A percentile compares a stretch with the other conserved stretches of the same genome.
These are phyloP conservation scores for Cyberlindnera lachancei DNA, from an alignment of 805 yeast species.

Conservation along the genomic window DNA sequence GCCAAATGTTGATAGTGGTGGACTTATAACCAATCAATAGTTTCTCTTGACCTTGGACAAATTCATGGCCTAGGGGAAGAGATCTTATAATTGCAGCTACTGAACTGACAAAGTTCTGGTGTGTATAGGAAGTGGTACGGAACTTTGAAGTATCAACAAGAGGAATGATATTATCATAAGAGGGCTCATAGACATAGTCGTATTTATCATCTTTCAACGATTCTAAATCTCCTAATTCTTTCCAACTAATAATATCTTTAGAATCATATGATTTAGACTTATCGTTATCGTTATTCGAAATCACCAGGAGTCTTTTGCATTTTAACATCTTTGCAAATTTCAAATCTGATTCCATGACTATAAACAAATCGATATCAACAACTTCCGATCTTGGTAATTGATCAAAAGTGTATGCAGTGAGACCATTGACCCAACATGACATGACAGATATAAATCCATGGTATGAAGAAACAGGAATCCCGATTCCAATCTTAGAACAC, in stretches of 20 bases:
- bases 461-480: slow-evolving; percentile 21
- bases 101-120: slow-evolving; percentile 45
- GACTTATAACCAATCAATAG: slow-evolving; percentile 24
- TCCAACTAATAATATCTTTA: slow-evolving; percentile 21
- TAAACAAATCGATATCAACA: slow-evolving; percentile 24
- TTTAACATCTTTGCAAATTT: slow-evolving; percentile 19
- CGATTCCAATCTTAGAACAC: slow-evolving; percentile 23
- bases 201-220: slow-evolving; percentile 5
- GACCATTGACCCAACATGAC: slow-evolving; percentile 37
- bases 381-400: slow-evolving; percentile 22
- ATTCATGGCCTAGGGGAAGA: slow-evolving; percentile 30
- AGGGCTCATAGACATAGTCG: slow-evolving; percentile 24
- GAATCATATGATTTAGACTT: slow-evolving; percentile 2
- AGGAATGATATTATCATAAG: slow-evolving; percentile 23
- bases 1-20: slow-evolving; percentile 34
- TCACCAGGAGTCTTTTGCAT: slow-evolving; percentile 27
- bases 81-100: slow-evolving; percentile 39
- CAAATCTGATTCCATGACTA: slow-evolving; percentile 23
- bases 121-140: slow-evolving; percentile 34
- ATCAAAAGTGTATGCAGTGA: slow-evolving; percentile 34
- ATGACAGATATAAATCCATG: slow-evolving; percentile 33
- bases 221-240: slow-evolving; percentile 13
- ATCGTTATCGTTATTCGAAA: slow-evolving; percentile 20
- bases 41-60: slow-evolving; percentile 22
- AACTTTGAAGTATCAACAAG: slow-evolving; percentile 28